Conservation (phyloP, 441 rosid genomes). For the Macaranga tanarius region DNA sequence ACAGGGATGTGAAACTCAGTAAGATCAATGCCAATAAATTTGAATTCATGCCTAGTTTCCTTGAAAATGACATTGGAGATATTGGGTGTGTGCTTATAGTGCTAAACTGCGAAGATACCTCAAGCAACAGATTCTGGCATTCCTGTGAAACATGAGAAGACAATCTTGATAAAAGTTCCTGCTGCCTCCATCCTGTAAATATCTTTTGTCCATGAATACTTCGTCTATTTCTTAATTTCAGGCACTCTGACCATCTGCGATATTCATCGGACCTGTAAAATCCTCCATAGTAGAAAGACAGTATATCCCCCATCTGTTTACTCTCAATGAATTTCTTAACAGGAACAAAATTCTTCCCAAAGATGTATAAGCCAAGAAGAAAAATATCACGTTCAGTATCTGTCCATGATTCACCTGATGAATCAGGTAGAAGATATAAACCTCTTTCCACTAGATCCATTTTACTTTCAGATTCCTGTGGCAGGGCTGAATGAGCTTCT, state of each 20-base stretch:
- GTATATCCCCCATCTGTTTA: conserved; percentile 59
- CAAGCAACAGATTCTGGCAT: conserved; percentile 43
- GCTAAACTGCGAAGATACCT: conserved; percentile 42
- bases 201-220: conserved; percentile 60
- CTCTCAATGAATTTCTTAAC: conserved; percentile 59
- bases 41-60: neutral
- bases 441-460: conserved; percentile 20
- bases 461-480: conserved; percentile 25
- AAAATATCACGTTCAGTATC: conserved; percentile 38
- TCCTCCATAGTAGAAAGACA: conserved; percentile 71
- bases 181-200: conserved; percentile 74
- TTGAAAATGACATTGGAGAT: neutral
- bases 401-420: conserved; percentile 34
- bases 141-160: conserved; percentile 51
- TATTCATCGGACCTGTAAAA: conserved; percentile 61
- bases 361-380: conserved; percentile 65
- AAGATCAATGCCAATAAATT: neutral
- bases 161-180: conserved; percentile 64
- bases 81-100: neutral
- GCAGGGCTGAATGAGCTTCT: conserved; percentile 10
- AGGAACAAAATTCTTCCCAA: conserved; percentile 64
- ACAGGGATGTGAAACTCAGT: neutral
- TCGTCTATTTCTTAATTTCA: conserved; percentile 50
- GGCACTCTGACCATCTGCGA: conserved; percentile 65
- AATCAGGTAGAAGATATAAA: conserved; percentile 35